Percentiles rank a stretch among this genome's conserved stretches.
Conservation (phyloP, 805 yeast species). For the Kazachstania africana region DNA sequence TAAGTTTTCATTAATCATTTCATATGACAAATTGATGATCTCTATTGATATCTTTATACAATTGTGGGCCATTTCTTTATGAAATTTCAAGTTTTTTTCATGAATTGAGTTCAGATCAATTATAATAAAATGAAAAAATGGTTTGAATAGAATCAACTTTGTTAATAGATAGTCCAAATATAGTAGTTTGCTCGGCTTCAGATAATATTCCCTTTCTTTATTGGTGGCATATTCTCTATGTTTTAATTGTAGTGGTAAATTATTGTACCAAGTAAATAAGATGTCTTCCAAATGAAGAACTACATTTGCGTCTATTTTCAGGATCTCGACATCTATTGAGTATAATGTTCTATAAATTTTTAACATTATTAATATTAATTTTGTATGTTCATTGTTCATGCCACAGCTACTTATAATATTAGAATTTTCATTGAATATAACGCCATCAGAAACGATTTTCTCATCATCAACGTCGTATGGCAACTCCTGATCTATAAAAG, state of each 20-base stretch:
- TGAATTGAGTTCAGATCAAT: conserved; percentile 29
- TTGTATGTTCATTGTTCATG: conserved; percentile 79
- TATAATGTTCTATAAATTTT: conserved; percentile 8
- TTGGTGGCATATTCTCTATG: conserved; percentile 46
- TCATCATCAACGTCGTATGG: conserved; percentile 84
- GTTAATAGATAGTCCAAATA: conserved; percentile 66
- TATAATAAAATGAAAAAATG: conserved; percentile 61
- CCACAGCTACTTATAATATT: conserved; percentile 48
- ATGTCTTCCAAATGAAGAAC: conserved; percentile 50
- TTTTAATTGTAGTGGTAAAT: conserved; percentile 56
- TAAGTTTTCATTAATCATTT: conserved; percentile 60
- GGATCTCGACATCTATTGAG: conserved; percentile 2
- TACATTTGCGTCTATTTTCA: conserved; percentile 25
- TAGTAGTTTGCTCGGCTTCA: conserved; percentile 63
- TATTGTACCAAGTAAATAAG: conserved; percentile 58
- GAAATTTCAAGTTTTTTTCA: conserved; percentile 31
- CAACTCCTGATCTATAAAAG: conserved; percentile 77
- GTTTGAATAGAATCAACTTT: conserved; percentile 71
- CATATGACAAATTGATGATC: conserved; percentile 70
- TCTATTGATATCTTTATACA: conserved; percentile 77
- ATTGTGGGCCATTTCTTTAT: conserved; percentile 63
- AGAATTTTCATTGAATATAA: background rate
- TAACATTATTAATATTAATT: conserved; percentile 51
- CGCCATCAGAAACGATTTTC: conserved; percentile 32
- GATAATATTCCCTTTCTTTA: conserved; percentile 31